phyloP scores from a whole-genome alignment of 2,329 filamentous ascomycete species.

The Stemphylium vesicarium region DNA sequence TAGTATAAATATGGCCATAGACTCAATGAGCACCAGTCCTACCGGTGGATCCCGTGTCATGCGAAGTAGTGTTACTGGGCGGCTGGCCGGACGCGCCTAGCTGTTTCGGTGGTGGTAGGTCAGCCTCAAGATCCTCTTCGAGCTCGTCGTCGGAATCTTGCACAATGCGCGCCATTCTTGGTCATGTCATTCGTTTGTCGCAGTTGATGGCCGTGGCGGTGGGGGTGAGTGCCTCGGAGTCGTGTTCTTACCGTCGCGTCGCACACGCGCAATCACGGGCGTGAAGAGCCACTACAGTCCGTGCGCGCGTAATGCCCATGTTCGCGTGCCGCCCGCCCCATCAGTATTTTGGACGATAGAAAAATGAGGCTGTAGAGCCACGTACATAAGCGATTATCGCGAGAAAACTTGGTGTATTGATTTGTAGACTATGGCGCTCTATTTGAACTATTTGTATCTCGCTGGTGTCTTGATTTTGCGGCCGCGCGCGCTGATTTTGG shows the following conservation, averaged over 20 bases:
- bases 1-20: neutral
- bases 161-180: constrained; percentile 36
- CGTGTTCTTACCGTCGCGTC: constrained; percentile 18
- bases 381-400: too few species aligned
- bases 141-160: constrained; percentile 49
- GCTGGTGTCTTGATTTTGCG: too few species aligned
- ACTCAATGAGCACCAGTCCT: constrained; percentile 3
- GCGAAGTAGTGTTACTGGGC: constrained; percentile 7
- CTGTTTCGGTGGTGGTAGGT: constrained; percentile 13
- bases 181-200: constrained; percentile 9
- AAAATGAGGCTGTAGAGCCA: too few species aligned
- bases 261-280: constrained; percentile 33
- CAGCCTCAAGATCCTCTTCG: constrained; percentile 37
- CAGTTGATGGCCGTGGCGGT: neutral
- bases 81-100: constrained; percentile 25
- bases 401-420: too few species aligned
- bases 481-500: too few species aligned
- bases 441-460: too few species aligned
- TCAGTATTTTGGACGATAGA: too few species aligned
- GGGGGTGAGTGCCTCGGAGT: neutral
- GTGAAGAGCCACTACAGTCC: constrained; percentile 11
- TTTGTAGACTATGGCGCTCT: too few species aligned
- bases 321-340: too few species aligned
- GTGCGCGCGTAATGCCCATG: too few species aligned
- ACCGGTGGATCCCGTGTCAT: constrained; percentile 42